Evolutionary conservation across 352 stramenopile species (phyloP).

Genomic region (Peronospora belbahrii): DNA sequence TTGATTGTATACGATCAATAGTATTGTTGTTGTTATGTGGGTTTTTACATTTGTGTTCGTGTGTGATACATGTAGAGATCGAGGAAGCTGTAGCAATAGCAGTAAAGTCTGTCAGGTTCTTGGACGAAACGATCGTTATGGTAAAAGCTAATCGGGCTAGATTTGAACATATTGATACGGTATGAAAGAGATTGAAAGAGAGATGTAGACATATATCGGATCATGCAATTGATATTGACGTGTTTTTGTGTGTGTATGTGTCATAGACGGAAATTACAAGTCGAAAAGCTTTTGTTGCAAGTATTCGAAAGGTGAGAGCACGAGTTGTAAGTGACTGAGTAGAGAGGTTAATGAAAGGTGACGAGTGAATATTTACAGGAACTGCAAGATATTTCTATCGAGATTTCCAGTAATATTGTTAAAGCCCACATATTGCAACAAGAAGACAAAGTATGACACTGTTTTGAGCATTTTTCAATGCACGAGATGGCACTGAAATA

Average conservation of each 20-base stretch:
- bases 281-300: conserved; percentile 61
- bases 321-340: background rate
- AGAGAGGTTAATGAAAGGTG: too few relatives aligned
- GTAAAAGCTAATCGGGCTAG: conserved; percentile 73
- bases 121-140: conserved; percentile 79
- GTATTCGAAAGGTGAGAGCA: conserved; percentile 35
- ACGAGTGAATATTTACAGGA: conserved; percentile 6
- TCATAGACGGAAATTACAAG: conserved; percentile 50
- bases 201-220: background rate
- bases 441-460: conserved; percentile 49
- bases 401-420: conserved; percentile 52
- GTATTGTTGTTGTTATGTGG: background rate
- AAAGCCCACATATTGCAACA: conserved; percentile 52
- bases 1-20: background rate
- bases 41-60: too few relatives aligned
- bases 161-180: conserved; percentile 75
- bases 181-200: conserved; percentile 7
- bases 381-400: conserved; percentile 41
- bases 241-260: too few relatives aligned
- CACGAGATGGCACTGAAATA: background rate
- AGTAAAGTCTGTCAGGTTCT: conserved; percentile 72
- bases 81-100: conserved; percentile 37
- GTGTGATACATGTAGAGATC: conserved; percentile 50
- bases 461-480: background rate
- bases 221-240: background rate